Evolutionary conservation across 805 yeast species (phyloP).

Genomic region (Saturnispora kantuleensis): DNA sequence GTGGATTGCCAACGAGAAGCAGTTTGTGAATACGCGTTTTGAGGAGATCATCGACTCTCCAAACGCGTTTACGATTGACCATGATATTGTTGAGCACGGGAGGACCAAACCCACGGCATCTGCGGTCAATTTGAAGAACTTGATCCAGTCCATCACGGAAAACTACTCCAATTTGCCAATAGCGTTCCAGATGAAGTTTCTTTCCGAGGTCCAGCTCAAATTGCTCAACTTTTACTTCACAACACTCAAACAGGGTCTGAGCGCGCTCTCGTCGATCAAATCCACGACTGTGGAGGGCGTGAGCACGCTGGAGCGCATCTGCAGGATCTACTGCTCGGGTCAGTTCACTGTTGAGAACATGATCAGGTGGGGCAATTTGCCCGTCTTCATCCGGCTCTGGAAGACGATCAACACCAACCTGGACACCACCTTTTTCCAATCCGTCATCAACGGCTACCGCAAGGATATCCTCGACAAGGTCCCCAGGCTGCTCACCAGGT

Average conservation of each 20-base stretch:
- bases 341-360: conserved; percentile 30
- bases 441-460: conserved; percentile 31
- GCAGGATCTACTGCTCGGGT: conserved; percentile 31
- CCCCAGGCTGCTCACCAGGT: conserved; percentile 20
- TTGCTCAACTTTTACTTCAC: conserved; percentile 44
- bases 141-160: conserved; percentile 46
- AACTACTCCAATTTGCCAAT: conserved; percentile 44
- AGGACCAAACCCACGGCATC: conserved; percentile 54
- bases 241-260: conserved; percentile 32
- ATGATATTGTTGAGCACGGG: conserved; percentile 36
- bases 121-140: conserved; percentile 44
- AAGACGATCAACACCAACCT: conserved; percentile 19
- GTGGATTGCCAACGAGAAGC: conserved; percentile 48
- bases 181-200: conserved; percentile 44
- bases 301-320: conserved; percentile 29
- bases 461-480: conserved; percentile 23
- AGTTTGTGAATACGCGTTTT: conserved; percentile 41
- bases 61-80: conserved; percentile 49
- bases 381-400: conserved; percentile 35
- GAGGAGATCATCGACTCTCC: conserved; percentile 38
- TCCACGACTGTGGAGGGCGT: conserved; percentile 14
- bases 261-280: conserved; percentile 32
- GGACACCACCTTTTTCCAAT: conserved; percentile 33
- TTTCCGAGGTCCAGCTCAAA: conserved; percentile 48
- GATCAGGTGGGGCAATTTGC: conserved; percentile 34